Evolutionary conservation across 768 basidiomycete genomes (phyloP), one percentile per base, ranked within the genome.

Genomic region (Daedaleopsis nitida): DNA sequence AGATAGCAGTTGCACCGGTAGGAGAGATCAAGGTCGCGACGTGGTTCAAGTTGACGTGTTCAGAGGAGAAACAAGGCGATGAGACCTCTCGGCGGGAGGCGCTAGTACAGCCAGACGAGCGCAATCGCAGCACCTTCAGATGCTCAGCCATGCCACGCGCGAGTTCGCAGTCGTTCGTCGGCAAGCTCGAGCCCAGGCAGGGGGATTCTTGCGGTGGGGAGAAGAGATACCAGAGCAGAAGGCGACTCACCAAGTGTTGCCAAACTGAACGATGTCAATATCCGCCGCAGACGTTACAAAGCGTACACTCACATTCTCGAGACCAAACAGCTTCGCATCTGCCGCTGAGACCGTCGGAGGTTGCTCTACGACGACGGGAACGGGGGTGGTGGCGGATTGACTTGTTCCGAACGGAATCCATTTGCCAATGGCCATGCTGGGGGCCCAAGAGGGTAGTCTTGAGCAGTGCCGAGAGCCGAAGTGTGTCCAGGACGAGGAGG

Each of bases 251-350:
- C 96, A 98, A 50, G 94, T 98, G 73, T 98, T 98, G 43, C 94
- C 95, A 78, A 96, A 97, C 94, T 96, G 65, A 19, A 55, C 3
- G 53, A 23, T 27, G 62, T 38, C 59, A 63, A 35, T 7, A 32
- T 32, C 7, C 58, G 52, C 58, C 50, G 55, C 59, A 52, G 68
- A 49, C n/a, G 57, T 43, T 24, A 55, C 42, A 55, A 59, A 37
- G 52, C 13, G 21, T 48, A 47, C 24, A 84, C 94, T 70, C 74
- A 96, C 94, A 74, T 98, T 98, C 81, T 97, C 96, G 55, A 97
- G 80, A n/a, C 96, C 96, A 80, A 96, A 96, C 71, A 86, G 89
- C 81, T 94, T 94, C 60, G 83, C 84, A 75, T 92, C 90, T 59
- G 91, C 85, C 16, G 84, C 78, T 51, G 80, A 78, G 62, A 78